Conservation (phyloP, 2,329 filamentous ascomycete species). For the Pseudocercospora cruenta region DNA sequence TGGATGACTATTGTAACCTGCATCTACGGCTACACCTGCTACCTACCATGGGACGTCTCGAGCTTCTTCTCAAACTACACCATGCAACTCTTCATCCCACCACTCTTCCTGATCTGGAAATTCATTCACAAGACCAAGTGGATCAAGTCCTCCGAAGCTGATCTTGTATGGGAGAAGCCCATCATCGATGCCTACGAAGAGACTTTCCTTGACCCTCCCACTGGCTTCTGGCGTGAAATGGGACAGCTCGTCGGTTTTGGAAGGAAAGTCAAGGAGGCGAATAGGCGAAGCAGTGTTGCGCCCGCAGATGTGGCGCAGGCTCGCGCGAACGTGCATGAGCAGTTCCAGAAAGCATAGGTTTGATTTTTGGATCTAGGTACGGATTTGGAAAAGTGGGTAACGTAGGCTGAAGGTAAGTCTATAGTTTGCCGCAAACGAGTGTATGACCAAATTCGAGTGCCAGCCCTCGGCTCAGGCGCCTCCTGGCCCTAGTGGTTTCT, state of each 20-base stretch:
- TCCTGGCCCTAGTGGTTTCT: no score
- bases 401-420: neutral
- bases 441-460: neutral
- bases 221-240: slow-evolving; percentile 60
- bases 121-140: slow-evolving; percentile 61
- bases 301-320: slow-evolving; percentile 19
- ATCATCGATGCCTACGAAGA: slow-evolving; percentile 61
- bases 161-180: slow-evolving; percentile 64
- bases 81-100: slow-evolving; percentile 32
- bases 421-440: neutral
- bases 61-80: slow-evolving; percentile 57
- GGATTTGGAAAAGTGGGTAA: neutral
- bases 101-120: slow-evolving; percentile 58
- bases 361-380: no score
- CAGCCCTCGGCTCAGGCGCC: no score
- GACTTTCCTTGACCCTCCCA: slow-evolving; percentile 51
- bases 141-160: slow-evolving; percentile 58
- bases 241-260: slow-evolving; percentile 46
- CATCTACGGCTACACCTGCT: slow-evolving; percentile 61
- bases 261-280: slow-evolving; percentile 19
- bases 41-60: slow-evolving; percentile 50
- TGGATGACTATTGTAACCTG: slow-evolving; percentile 44
- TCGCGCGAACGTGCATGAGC: slow-evolving; percentile 14
- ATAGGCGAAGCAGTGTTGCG: slow-evolving; percentile 18
- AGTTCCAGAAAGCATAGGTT: slow-evolving; percentile 13